phyloP scores from a whole-genome alignment of 306 rosid genomes.

The Lathyrus tuberosus region DNA sequence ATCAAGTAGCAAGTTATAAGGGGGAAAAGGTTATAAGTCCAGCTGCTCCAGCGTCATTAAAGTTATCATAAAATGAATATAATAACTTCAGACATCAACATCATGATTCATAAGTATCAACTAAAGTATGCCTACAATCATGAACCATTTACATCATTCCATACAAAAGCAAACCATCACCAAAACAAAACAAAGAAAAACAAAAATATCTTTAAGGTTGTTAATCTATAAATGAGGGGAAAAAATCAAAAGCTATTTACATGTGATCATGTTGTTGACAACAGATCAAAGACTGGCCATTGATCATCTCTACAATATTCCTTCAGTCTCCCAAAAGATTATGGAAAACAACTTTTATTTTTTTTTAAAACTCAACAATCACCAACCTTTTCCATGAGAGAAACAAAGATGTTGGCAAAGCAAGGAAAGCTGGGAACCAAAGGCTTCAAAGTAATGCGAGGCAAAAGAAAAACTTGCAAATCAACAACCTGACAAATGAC shows the following conservation, averaged over 20 bases:
- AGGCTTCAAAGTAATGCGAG: constrained; percentile 89
- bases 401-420: constrained; percentile 75
- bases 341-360: background rate
- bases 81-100: constrained; percentile 13
- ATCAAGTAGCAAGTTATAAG: background rate
- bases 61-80: constrained; percentile 27
- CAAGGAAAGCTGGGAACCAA: constrained; percentile 98
- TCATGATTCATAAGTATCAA: constrained; percentile 14
- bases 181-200: background rate
- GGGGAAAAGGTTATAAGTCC: constrained; percentile 1
- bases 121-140: constrained; percentile 5
- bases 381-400: constrained; percentile 97
- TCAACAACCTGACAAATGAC: constrained; percentile 66
- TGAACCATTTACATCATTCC: background rate
- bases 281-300: constrained; percentile 7
- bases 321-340: constrained; percentile 14
- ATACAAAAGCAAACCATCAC: background rate
- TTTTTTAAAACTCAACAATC: constrained; percentile 18
- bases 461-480: constrained; percentile 76
- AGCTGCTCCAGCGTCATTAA: constrained; percentile 9
- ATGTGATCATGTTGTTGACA: constrained; percentile 10
- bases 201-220: constrained; percentile 8
- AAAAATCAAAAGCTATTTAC: constrained; percentile 13
- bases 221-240: background rate
- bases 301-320: constrained; percentile 7